Base-by-base conservation (phyloP, 176 grass and related monocot genomes). In the Aegilops longissima region DNA sequence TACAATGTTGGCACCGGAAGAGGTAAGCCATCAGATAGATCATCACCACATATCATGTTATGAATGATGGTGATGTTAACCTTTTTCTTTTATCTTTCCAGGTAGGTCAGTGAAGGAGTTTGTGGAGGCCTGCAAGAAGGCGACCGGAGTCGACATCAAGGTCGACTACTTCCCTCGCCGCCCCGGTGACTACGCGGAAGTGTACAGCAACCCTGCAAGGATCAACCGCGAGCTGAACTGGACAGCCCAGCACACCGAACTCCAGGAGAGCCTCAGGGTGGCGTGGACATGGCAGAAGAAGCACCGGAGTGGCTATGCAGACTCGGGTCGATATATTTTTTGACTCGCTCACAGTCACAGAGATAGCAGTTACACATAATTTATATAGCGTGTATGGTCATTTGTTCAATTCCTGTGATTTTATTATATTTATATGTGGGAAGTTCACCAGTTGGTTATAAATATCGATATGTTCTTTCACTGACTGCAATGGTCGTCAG, bases 1-100 rank as follows among this genome's bases (percentile, higher is more conserved):
- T 98, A 95, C 89, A 98, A 98, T 30, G 95, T 98, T 4, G 95
- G 95, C 59, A 98, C 95, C n/a, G 95, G 95, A 77, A 95, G 95
- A 92, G 95, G 95, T 97, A 18, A 88, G 27, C 58, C 77, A 34
- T 80, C 33, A 25, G 3, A 54, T 54, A 54, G 16, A 54, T 54
- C 51, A 88, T 18, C 73, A 73, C 20, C 58, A 31, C 16, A 62
- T 8, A 34, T 42, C 61, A 25, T 73, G 34, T 65, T 8, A 58
- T 14, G 5, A 18, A 18, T 18, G 5, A 2, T 54, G 16, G 51
- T 24, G 30, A 82, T 80, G 12, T 77, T 77, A 75, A 23, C 3
- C 16, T 18, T 54, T 18, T 54, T 54, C 51, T 54, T 54, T 54
- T 18, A 54, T 18, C 16, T 54, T 54, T 54, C 44, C 78, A 98